Conservation (phyloP, 371 early-diverging fungal genomes). For the Lichtheimia corymbifera region DNA sequence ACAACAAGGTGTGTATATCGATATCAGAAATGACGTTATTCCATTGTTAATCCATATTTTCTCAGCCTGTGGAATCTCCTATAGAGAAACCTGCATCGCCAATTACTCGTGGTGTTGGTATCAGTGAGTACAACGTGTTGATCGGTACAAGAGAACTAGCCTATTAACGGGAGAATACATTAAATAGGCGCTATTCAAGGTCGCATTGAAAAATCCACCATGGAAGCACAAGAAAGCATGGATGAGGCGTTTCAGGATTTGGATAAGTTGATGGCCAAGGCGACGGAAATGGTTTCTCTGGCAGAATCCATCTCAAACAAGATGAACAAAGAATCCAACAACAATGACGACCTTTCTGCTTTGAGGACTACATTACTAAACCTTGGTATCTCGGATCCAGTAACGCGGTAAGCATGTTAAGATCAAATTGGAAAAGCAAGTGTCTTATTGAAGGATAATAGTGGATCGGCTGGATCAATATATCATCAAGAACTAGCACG, state of each 20-base stretch:
- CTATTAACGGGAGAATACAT: neutral
- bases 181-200: conserved; percentile 72
- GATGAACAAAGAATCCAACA: conserved; percentile 55
- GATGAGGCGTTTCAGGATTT: conserved; percentile 84
- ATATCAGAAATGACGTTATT: neutral
- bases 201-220: conserved; percentile 62
- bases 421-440: too few species aligned
- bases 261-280: conserved; percentile 82
- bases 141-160: neutral
- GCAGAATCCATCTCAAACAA: conserved; percentile 75
- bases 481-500: conserved; percentile 84
- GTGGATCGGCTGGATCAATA: conserved; percentile 81
- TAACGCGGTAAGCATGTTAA: conserved; percentile 64
- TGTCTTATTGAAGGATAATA: conserved; percentile 10
- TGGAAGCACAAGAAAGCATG: conserved; percentile 69
- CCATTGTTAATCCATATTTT: neutral
- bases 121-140: conserved; percentile 30
- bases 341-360: conserved; percentile 48
- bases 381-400: conserved; percentile 86
- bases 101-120: conserved; percentile 36
- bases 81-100: conserved; percentile 9
- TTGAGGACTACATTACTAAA: conserved; percentile 77
- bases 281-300: conserved; percentile 83
- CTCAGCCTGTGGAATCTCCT: conserved; percentile 9
- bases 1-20: conserved; percentile 25